A percentile compares a stretch with the other conserved stretches of the same genome.
These are phyloP conservation scores for Amanita molliuscula DNA, from an alignment of 768 basidiomycete genomes.

Conservation along the genomic window DNA sequence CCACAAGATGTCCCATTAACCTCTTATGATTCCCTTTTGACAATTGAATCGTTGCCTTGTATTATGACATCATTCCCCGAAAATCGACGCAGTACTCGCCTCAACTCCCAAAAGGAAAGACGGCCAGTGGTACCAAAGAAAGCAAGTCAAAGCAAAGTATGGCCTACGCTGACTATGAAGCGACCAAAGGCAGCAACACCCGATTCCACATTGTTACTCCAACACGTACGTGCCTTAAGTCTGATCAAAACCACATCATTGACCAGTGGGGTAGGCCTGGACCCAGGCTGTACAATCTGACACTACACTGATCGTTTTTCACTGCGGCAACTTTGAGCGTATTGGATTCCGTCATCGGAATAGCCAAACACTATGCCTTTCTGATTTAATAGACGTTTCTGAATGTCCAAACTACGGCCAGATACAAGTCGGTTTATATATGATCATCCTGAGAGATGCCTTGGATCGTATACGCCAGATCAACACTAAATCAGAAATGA, in stretches of 20 bases:
- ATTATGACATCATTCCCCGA: no score
- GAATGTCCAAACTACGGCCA: background rate
- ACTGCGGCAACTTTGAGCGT: background rate
- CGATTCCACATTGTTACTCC: background rate
- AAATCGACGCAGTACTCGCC: no score
- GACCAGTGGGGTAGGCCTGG: background rate
- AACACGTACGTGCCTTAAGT: background rate
- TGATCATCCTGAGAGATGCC: background rate
- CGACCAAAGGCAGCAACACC: background rate
- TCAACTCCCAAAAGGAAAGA: no score
- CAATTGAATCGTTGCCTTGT: no score
- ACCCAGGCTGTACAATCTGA: background rate
- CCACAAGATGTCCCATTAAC: no score
- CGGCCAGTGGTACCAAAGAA: no score
- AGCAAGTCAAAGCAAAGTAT: background rate
- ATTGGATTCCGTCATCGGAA: background rate
- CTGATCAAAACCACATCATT: background rate
- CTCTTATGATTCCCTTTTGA: no score
- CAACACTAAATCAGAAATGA: background rate
- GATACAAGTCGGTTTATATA: background rate
- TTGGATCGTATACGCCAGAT: background rate
- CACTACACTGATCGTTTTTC: background rate
- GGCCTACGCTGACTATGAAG: background rate
- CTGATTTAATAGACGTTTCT: background rate
- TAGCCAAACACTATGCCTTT: background rate